Conservation (phyloP, 345 rosid genomes). For the Eucalyptus victrix region DNA sequence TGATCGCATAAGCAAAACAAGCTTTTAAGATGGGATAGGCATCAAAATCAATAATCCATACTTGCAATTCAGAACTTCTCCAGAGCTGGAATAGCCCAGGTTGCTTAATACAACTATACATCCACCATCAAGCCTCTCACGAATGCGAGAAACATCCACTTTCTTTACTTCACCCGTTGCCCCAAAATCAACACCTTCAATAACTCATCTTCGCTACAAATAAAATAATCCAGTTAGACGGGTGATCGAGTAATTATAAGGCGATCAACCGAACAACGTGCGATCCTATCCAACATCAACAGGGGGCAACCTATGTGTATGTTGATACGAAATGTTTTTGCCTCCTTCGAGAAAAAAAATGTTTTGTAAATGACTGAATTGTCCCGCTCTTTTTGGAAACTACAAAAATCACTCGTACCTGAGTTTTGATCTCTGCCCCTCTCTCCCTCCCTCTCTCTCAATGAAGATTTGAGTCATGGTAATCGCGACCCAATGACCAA, state of each 20-base stretch:
- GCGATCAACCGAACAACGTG: too few species aligned
- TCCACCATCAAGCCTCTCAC: conserved; percentile 82
- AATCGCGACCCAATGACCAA: not conserved
- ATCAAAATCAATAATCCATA: conserved; percentile 18
- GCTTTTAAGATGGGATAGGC: not conserved
- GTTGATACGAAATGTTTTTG: too few species aligned
- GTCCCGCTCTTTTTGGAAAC: too few species aligned
- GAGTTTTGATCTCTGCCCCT: not conserved
- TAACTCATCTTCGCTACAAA: conserved; percentile 82
- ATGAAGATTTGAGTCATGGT: not conserved
- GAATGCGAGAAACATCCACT: conserved; percentile 71
- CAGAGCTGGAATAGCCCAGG: conserved; percentile 88
- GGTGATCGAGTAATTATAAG: too few species aligned
- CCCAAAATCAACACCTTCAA: conserved; percentile 89
- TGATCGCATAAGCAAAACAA: not conserved
- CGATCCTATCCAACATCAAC: too few species aligned
- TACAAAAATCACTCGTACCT: not conserved
- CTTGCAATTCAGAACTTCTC: conserved; percentile 98
- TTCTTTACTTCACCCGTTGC: conserved; percentile 94
- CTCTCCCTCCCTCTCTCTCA: not conserved
- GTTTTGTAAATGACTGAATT: not conserved
- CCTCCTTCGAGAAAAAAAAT: too few species aligned
- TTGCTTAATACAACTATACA: conserved; percentile 76
- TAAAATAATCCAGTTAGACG: not conserved
- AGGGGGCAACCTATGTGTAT: too few species aligned